Evolutionary conservation across 2,329 filamentous ascomycete species (phyloP).

Genomic region (Nemania sp.): DNA sequence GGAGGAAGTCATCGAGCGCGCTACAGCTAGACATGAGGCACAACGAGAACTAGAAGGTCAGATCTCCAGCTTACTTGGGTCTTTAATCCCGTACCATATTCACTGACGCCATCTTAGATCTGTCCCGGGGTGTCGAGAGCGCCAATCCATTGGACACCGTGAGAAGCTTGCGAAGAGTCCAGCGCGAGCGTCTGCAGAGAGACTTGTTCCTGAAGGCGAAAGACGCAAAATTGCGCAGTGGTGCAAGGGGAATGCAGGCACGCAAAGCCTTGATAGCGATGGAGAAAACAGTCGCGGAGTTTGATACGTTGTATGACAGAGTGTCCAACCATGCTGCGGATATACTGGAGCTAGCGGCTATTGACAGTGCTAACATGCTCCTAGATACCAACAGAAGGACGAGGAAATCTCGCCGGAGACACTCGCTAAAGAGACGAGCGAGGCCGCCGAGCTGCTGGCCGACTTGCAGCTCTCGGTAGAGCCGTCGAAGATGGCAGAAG

Average conservation of each 20-base stretch:
- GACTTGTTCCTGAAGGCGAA: conserved; percentile 72
- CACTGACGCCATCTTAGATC: conserved; percentile 49
- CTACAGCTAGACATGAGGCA: conserved; percentile 58
- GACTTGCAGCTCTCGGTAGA: conserved; percentile 71
- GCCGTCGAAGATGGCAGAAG: conserved; percentile 62
- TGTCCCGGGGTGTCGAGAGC: conserved; percentile 63
- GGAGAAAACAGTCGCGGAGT: conserved; percentile 68
- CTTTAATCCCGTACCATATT: too few species aligned
- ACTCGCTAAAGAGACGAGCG: conserved; percentile 67
- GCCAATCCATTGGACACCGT: conserved; percentile 61
- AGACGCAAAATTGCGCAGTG: conserved; percentile 73
- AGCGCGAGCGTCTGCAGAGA: conserved; percentile 63
- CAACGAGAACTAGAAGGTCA: conserved; percentile 64
- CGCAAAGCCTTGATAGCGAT: conserved; percentile 72
- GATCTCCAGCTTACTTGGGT: conserved; percentile 23
- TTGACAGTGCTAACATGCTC: neutral
- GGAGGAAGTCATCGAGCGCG: conserved; percentile 67
- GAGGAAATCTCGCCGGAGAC: conserved; percentile 59
- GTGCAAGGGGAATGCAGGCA: conserved; percentile 72
- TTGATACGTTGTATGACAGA: conserved; percentile 50
- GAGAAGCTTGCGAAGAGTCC: conserved; percentile 62
- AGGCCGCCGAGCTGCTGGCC: conserved; percentile 69
- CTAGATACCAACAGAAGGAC: conserved; percentile 54
- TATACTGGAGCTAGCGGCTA: neutral
- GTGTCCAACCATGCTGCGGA: neutral